Base-by-base conservation (phyloP, 2,329 filamentous ascomycete species). In the Aspergillus jensenii region DNA sequence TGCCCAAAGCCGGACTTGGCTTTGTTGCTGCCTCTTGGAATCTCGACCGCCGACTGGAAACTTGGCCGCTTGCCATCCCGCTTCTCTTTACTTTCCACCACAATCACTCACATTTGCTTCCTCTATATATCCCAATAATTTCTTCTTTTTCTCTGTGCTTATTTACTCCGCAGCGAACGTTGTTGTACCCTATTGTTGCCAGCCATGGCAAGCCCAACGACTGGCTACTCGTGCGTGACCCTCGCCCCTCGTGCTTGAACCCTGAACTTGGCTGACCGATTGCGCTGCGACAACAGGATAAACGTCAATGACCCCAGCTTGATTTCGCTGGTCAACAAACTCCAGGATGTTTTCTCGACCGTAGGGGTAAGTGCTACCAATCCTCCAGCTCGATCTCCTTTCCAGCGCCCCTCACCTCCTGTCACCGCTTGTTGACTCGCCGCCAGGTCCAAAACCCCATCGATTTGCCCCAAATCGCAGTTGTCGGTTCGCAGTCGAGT, bases 331-430 rank as follows among this genome's bases (percentile, higher is more conserved):
- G 95, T 99, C 75, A 99, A 99, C 84, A 98, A 96, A 83, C 88
- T 99, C 48, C 95, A 99, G 77, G 95, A 99, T 91, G 95, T 99
- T 68, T 99, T 99, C 76, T 89, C 93, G 62, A 98, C 95, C 43
- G 95, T 99, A 68, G 95, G 95, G 68, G 87, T 89, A 81, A 66
- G 86, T 84, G 25, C 48, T 59, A 21, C 14, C 17, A 27, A 8
- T 35, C 49, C 35, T 48, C 19, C 53, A 56, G 52, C 48, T 56
- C 39, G 49, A 15, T 59, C 51, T 49, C 17, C 49, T 54, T 37
- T 51, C 41, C 50, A 12, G 53, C 43, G 27, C 55, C 49, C 61
- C 48, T 55, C 56, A 17, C 47, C 35, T 52, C 56, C 41, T 73
- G 63, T 73, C 67, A 68, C 63, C 61, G 60, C 65, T 49, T 60